A percentile compares a stretch with the other conserved stretches of the same genome.
phyloP scores from a whole-genome alignment of 495 filamentous ascomycete species.

The Aspergillus nanangensis region DNA sequence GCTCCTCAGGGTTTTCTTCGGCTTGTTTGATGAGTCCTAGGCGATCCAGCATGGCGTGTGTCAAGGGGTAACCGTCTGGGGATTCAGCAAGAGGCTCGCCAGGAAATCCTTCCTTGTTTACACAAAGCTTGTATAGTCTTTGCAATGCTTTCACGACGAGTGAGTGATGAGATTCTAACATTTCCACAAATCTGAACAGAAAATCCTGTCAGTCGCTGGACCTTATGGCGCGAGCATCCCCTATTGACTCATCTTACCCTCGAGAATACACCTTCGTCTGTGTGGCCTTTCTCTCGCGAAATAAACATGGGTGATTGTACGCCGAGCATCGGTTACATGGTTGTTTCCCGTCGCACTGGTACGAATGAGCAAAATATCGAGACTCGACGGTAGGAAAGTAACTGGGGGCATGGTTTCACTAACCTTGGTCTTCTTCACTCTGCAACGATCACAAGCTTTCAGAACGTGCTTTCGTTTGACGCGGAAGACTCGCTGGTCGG shows the following conservation, averaged over 20 bases:
- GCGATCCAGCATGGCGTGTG: constrained; percentile 43
- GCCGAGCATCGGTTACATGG: constrained; percentile 46
- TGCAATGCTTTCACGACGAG: constrained; percentile 42
- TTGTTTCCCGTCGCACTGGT: constrained; percentile 45
- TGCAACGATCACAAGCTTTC: constrained; percentile 45
- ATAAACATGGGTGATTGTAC: constrained; percentile 45
- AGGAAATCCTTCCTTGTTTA: constrained; percentile 42
- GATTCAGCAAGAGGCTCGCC: constrained; percentile 41
- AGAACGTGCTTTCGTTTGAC: constrained; percentile 47
- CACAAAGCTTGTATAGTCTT: constrained; percentile 40
- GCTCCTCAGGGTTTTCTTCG: constrained; percentile 38
- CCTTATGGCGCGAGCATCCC: background rate
- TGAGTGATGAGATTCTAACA: constrained; percentile 45
- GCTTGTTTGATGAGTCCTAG: constrained; percentile 46
- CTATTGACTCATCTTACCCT: constrained; percentile 24
- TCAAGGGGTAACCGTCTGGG: constrained; percentile 38
- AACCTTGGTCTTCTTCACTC: constrained; percentile 48
- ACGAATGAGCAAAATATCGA: constrained; percentile 9
- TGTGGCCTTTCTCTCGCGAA: constrained; percentile 44
- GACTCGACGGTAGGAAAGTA: background rate
- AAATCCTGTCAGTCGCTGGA: constrained; percentile 1
- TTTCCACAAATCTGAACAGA: constrained; percentile 38
- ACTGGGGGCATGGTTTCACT: constrained; percentile 7
- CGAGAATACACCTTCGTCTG: constrained; percentile 46
- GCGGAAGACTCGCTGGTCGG: constrained; percentile 42